Evolutionary conservation across 345 rosid species (phyloP), one percentile per base, ranked within the genome.

Genomic region (Hibiscus syriacus): DNA sequence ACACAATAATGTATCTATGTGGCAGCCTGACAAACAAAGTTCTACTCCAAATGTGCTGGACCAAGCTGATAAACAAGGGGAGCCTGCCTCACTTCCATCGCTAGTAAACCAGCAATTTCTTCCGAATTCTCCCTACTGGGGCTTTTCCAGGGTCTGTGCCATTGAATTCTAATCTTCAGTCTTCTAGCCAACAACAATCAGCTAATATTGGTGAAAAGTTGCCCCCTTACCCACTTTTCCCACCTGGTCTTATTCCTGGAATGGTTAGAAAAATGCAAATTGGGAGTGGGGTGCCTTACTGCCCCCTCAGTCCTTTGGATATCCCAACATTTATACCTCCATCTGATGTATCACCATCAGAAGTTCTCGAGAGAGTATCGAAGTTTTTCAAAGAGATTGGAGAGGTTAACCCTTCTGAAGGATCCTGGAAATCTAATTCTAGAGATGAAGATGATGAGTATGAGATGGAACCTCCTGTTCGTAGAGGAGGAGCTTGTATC

Each of bases 181-280:
- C 90, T 25, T 68, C 67, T 25, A 71, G 68, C 82, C 90, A 70
- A 69, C 84, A 39, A 20, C 84, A 34, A 23, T 66, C 83, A 62
- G 75, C 85, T 59, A 73, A 72, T 66, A 69, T 72, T 29, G 88
- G 77, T 48, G 98, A 95, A 74, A 95, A 91, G 41, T 71, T 81
- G 75, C 84, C 98, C 29, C 96, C 96, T 6, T 95, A 91, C 79
- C 99, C 99, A 63, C 80, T 91, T 56, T 94, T 94, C 74, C 99
- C 99, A 45, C 99, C 98, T 17, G 99, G 97, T 77, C 89, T 94
- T 66, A 91, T 94, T 59, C 99, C 99, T 55, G 99, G 98, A 53
- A 94, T 94, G 99, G 99, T 94, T 26, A 88, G 85, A 78, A 94
- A 92, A 85, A 89, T 90, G 97, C 99, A 94, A 83, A 83, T 94